Conservation (phyloP, 2,329 filamentous ascomycete species). For the Nemania abortiva region DNA sequence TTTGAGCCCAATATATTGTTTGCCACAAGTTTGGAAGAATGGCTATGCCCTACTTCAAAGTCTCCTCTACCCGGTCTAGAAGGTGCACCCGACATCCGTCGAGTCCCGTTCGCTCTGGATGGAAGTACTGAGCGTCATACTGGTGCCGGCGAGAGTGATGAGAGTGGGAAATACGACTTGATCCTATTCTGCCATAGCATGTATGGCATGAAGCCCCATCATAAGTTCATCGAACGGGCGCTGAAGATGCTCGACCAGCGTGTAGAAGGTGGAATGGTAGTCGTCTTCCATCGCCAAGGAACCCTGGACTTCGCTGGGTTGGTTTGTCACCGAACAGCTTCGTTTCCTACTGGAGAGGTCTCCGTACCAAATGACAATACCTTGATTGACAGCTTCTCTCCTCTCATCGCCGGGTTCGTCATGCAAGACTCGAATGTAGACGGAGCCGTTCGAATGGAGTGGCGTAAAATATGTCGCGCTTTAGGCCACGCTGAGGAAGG, state of each 20-base stretch:
- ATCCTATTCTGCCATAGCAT: slow-evolving; percentile 74
- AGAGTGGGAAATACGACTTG: slow-evolving; percentile 62
- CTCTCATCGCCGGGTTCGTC: slow-evolving; percentile 63
- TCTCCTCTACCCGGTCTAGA: slow-evolving; percentile 58
- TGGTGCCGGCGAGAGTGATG: slow-evolving; percentile 39
- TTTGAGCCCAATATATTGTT: slow-evolving; percentile 66
- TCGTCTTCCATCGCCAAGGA: slow-evolving; percentile 67
- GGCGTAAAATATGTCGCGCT: slow-evolving; percentile 65
- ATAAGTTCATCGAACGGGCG: slow-evolving; percentile 59
- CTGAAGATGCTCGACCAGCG: slow-evolving; percentile 60
- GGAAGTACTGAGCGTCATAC: slow-evolving; percentile 34
- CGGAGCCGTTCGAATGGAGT: slow-evolving; percentile 53
- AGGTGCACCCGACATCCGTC: slow-evolving; percentile 55
- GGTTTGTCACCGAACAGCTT: slow-evolving; percentile 60
- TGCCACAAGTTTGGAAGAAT: slow-evolving; percentile 58
- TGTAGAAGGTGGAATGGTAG: slow-evolving; percentile 58
- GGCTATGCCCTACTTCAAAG: slow-evolving; percentile 51
- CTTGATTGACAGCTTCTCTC: slow-evolving; percentile 62
- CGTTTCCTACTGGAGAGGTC: slow-evolving; percentile 60
- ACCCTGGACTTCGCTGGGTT: slow-evolving; percentile 60
- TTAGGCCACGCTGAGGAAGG: slow-evolving; percentile 57
- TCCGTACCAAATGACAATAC: slow-evolving; percentile 59
- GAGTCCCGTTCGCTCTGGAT: slow-evolving; percentile 55
- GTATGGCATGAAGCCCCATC: slow-evolving; percentile 68
- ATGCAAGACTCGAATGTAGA: slow-evolving; percentile 51